Base-by-base conservation (phyloP, 208 protist genomes). In the Spongospora subterranea region DNA sequence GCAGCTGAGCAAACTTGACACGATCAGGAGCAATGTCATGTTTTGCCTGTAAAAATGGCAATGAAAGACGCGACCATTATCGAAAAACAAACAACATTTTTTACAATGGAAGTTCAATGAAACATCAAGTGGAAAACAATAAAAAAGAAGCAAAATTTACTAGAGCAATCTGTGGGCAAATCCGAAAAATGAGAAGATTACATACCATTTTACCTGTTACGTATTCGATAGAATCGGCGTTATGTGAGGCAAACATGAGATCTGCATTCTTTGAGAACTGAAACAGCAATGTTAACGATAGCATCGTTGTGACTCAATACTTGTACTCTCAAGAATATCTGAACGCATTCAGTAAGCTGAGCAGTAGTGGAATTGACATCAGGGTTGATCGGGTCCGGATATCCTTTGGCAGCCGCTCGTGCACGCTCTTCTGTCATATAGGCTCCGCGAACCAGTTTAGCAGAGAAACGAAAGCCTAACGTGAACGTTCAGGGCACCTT, bases 1-100 rank as follows among this genome's bases (percentile, higher is more conserved):
- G 71, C 6, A 82, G 40, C 71, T 82, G 71, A 82, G 71, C 71
- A 43, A 82, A 82, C 71, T 82, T 82, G 71, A 82, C 71, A 20
- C 71, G 6, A n/a, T 82, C 40, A 20, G 6, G 6, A 6, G n/a
- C 35, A 13, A 82, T 35, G 13, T n/a, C n/a, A 45, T 6, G 35
- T 17, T 6, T 17, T 82, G 35, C 17, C 35, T n/a, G 17, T 82
- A 82, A 43, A 82, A 6, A 82, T 43, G 6, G 71, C 17, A 82
- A 39, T 29, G 54, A n/a, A 17, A 32, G 20, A 65, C 54, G 54
- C 17, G 29, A 32, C 54, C 54, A 29, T 65, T 65, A 65, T 29
- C 54, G 54, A 65, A 32, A 32, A 29, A 17, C 54, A 29, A 29
- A 65, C 17, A 17, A 65, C 54, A 29, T 65, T 65, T 17, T 65